These are phyloP conservation scores for Leccinum uliginosum DNA, from an alignment of 768 basidiomycete species.

Conservation along the genomic window DNA sequence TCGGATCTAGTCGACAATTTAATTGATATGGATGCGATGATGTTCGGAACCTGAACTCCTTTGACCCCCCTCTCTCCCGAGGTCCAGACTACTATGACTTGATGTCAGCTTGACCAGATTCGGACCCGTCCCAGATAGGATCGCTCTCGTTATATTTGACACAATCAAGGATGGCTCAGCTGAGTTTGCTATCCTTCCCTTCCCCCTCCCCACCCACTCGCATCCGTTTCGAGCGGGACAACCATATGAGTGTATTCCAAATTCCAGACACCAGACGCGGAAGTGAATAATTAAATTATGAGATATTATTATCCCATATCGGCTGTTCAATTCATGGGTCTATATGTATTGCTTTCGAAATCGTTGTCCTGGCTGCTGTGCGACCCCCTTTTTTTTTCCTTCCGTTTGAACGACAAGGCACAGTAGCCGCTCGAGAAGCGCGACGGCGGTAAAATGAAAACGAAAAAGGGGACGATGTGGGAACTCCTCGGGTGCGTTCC, in stretches of 20 bases:
- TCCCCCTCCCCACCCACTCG: background rate
- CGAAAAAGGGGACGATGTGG: background rate
- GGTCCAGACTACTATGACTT: conserved; percentile 5
- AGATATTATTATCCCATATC: conserved; percentile 7
- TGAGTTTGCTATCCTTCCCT: conserved; percentile 4
- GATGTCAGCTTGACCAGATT: conserved; percentile 8
- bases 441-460: background rate
- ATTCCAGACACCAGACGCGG: conserved; percentile 12
- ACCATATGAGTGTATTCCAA: background rate
- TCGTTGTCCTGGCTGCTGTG: background rate
- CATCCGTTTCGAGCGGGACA: conserved; percentile 22
- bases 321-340: background rate
- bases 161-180: conserved; percentile 8
- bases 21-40: conserved; percentile 1
- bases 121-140: conserved; percentile 19
- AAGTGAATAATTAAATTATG: conserved; percentile 11
- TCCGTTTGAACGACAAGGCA: conserved; percentile 6
- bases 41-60: background rate
- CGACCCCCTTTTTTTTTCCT: background rate
- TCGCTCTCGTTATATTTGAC: conserved; percentile 7
- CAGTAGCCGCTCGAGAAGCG: background rate
- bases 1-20: conserved; percentile 14
- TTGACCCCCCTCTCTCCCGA: conserved; percentile 1
- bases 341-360: background rate
- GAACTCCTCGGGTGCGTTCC: background rate